Evolutionary conservation across 2,329 filamentous ascomycete genomes (phyloP).

Genomic region (Penicillium sp.): DNA sequence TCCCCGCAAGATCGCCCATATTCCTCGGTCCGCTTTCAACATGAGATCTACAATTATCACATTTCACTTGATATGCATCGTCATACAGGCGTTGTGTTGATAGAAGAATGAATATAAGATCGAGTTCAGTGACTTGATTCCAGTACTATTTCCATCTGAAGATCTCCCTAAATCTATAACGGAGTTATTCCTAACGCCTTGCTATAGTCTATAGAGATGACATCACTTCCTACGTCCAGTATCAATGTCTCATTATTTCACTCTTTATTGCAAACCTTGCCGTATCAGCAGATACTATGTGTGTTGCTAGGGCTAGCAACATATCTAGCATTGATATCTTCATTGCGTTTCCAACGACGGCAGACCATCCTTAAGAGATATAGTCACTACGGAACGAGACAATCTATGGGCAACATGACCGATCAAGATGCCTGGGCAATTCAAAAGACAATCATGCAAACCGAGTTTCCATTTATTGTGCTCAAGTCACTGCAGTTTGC

Average conservation of each 20-base stretch:
- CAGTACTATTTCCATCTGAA: background rate
- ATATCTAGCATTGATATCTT: slow-evolving; percentile 26
- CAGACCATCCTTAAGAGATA: slow-evolving; percentile 40
- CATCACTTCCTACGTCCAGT: background rate
- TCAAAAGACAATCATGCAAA: slow-evolving; percentile 43
- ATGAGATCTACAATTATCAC: background rate
- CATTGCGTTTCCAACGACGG: slow-evolving; percentile 31
- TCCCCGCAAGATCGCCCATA: background rate
- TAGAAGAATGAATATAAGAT: background rate
- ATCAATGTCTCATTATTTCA: background rate
- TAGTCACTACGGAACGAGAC: slow-evolving; percentile 41
- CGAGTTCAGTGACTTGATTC: background rate
- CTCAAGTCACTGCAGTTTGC: slow-evolving; percentile 56
- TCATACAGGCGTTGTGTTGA: background rate
- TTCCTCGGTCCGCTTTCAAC: background rate
- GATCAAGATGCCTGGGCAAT: slow-evolving; percentile 53
- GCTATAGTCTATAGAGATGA: slow-evolving; percentile 1
- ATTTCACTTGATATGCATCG: background rate
- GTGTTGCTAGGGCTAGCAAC: slow-evolving; percentile 7
- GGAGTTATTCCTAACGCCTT: background rate
- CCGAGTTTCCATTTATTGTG: slow-evolving; percentile 56
- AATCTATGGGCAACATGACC: slow-evolving; percentile 51
- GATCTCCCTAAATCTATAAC: background rate
- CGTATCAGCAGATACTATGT: slow-evolving; percentile 6
- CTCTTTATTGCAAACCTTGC: background rate